phyloP scores from a whole-genome alignment of 169 alveolate species.

The Plasmodium knowlesi region DNA sequence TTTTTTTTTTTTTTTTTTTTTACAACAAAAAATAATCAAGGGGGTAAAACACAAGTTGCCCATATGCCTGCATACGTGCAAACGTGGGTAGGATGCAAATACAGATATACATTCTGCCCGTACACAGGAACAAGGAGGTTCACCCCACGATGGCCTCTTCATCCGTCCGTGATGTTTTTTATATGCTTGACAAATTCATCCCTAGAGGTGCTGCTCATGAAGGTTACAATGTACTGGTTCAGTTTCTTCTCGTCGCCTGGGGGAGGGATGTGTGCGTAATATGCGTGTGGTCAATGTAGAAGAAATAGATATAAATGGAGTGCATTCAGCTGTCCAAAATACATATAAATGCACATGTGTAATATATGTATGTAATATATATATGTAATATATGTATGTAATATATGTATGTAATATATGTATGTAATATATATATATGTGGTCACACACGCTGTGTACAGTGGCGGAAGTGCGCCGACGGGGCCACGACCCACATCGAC shows the following conservation, averaged over 20 bases:
- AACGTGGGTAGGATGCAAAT: neutral
- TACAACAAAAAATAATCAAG: neutral
- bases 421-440: neutral
- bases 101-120: neutral
- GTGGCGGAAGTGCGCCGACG: neutral
- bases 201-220: slow-evolving; percentile 38
- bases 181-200: slow-evolving; percentile 62
- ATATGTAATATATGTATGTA: neutral
- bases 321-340: neutral
- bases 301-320: neutral
- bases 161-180: neutral
- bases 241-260: slow-evolving; percentile 65
- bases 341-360: neutral
- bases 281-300: neutral
- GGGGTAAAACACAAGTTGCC: neutral
- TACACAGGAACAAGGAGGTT: neutral
- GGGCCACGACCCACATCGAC: too few species aligned
- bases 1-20: neutral
- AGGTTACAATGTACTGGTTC: slow-evolving; percentile 61
- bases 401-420: neutral
- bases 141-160: neutral
- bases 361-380: neutral
- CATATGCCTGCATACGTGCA: neutral
- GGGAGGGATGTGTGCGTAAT: too few species aligned
- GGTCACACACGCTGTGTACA: too few species aligned